Percentiles rank a stretch among this genome's conserved stretches.
These are phyloP conservation scores for Pythium oligandrum DNA, from an alignment of 352 stramenopile species.

Conservation along the genomic window DNA sequence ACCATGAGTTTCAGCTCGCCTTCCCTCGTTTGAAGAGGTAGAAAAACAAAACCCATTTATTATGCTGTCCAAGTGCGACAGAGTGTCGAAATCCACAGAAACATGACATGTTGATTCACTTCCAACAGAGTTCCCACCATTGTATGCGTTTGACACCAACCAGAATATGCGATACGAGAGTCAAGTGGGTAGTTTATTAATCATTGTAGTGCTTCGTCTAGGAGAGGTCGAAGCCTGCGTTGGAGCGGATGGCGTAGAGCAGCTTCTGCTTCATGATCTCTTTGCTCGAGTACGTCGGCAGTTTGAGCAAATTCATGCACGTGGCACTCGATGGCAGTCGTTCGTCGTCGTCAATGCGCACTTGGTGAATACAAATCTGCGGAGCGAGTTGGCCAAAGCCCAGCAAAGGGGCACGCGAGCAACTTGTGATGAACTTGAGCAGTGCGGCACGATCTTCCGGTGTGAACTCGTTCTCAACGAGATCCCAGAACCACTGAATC, in stretches of 20 bases:
- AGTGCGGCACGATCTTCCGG: slow-evolving; percentile 85
- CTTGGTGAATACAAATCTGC: slow-evolving; percentile 92
- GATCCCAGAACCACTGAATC: slow-evolving; percentile 80
- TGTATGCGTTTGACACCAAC: too few species aligned
- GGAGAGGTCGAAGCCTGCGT: slow-evolving; percentile 96
- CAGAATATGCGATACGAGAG: too few species aligned
- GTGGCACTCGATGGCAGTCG: slow-evolving; percentile 84
- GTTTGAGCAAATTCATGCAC: slow-evolving; percentile 98
- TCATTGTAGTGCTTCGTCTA: slow-evolving; percentile 25
- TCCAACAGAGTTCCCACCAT: too few species aligned
- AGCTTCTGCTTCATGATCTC: slow-evolving; percentile 94
- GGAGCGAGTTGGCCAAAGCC: slow-evolving; percentile 93
- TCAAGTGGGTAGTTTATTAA: too few species aligned
- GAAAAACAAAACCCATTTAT: too few species aligned
- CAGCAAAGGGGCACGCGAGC: slow-evolving; percentile 89
- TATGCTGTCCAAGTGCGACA: too few species aligned
- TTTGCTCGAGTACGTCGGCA: slow-evolving; percentile 95
- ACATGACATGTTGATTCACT: too few species aligned
- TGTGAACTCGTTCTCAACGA: slow-evolving; percentile 69
- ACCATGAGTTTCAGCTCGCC: too few species aligned
- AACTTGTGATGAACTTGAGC: slow-evolving; percentile 96
- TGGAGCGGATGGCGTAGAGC: slow-evolving; percentile 93
- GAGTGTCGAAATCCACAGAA: too few species aligned
- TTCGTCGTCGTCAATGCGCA: slow-evolving; percentile 67
- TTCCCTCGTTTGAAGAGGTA: too few species aligned